Conservation (phyloP, 495 filamentous ascomycete species). For the Trichoderma reesei region DNA sequence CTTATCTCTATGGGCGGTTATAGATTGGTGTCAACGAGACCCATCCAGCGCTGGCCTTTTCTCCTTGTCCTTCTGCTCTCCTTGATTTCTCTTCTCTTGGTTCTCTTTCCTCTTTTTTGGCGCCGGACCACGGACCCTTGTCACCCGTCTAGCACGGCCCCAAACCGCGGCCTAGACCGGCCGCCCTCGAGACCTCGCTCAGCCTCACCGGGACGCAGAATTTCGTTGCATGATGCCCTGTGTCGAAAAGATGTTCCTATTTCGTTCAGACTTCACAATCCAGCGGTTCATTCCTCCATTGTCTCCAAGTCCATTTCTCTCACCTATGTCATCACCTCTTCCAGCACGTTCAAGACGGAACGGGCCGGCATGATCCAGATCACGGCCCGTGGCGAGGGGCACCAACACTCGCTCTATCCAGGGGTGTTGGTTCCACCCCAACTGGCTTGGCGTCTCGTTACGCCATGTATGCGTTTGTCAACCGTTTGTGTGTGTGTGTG, state of each 20-base stretch:
- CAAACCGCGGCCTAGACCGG: background rate
- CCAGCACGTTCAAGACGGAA: background rate
- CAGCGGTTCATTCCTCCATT: background rate
- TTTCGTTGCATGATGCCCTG: background rate
- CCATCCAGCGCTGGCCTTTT: background rate
- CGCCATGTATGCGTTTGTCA: background rate
- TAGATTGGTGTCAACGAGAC: background rate
- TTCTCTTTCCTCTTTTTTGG: background rate
- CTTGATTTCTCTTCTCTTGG: background rate
- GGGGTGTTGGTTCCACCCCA: background rate
- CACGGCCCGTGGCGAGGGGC: constrained; percentile 1
- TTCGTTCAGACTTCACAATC: background rate
- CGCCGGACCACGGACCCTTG: background rate
- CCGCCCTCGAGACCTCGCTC: background rate
- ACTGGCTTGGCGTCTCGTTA: background rate
- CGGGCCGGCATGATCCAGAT: constrained; percentile 6
- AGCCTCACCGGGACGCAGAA: background rate
- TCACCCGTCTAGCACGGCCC: background rate
- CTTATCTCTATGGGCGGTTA: background rate
- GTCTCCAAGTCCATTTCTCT: background rate
- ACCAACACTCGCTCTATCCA: background rate
- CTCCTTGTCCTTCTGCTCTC: background rate
- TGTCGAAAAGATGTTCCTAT: background rate
- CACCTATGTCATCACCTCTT: background rate
- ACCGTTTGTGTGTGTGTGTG: background rate